Base-by-base conservation (phyloP, 495 filamentous ascomycete species). In the Astrocystis sublimbata region DNA sequence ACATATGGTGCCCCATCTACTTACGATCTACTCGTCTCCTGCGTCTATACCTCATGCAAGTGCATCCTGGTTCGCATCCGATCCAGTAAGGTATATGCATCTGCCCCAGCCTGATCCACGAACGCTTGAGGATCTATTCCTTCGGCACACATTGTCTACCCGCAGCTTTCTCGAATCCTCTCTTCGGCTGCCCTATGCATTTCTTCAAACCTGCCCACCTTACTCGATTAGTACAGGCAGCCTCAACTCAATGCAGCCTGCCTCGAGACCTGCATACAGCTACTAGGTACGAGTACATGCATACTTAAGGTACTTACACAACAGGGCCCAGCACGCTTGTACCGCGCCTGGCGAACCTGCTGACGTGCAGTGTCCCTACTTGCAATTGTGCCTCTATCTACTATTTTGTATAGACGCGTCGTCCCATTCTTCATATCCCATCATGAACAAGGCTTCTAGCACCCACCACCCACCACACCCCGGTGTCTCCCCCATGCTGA, bases 201-300 rank as follows among this genome's bases (percentile, higher is more conserved):
- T 53, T 45, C 62, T 58, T 66, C 30, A 61, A 42, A 33, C 59
- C 50, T 10, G n/a, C 21, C 19, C 17, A 38, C 2, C 35, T 9
- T 58, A 10, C 42, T 38, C 26, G 4, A 17, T 57, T 38, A 7
- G 31, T 28, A 28, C 36, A 55, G 60, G 43, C 31, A 57, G 60
- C 38, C 61, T 66, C 61, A 62, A 62, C 61, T 66, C 61, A 62
- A 62, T 60, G 65, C 67, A 57, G 60, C 65, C 55, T 63, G 63
- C 63, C 55, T 61, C 61, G 57, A 65, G 66, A 65, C 64, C 58
- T 66, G 47, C 59, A 60, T 64, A 56, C 59, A 46, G 51, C 50
- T 61, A n/a, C n/a, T n/a, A n/a, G n/a, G n/a, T n/a, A n/a, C n/a
- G n/a, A n/a, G n/a, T n/a, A 30, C 58, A 45, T 53, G 38, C 56